Base-by-base conservation (phyloP, 2,329 filamentous ascomycete genomes). In the Penicillium sp. region DNA sequence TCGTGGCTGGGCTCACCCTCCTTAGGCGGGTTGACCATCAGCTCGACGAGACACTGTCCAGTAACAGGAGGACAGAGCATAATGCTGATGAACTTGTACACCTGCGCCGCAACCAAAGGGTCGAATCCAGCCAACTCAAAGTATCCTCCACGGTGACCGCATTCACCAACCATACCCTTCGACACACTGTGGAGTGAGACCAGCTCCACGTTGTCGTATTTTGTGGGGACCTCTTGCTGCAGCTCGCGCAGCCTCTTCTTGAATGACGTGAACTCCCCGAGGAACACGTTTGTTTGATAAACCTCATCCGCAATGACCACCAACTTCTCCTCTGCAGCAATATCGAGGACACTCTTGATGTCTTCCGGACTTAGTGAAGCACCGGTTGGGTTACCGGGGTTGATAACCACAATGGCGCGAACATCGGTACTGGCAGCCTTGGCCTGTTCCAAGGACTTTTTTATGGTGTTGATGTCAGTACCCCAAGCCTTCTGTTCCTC, bases 131-230 rank as follows among this genome's bases (percentile, higher is more conserved):
- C 87, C 61, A 99, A 88, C 84, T 99, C 95, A 75, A 98, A 98
- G 85, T 96, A 99, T 58, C 95, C 95, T 70, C 94, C 95, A 67
- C 95, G 91, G 83, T 99, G 95, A 56, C 95, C 95, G 77, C 95
- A 99, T 83, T 99, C 95, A 75, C 95, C 95, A 8, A 97, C 91
- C 93, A 99, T 98, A 72, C 95, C 95, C 86, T 99, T 99, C 76
- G 92, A 97, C 60, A 96, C 86, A 72, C 90, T 94, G 85, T 99
- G 94, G 68, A 99, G 84, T 56, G 92, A 97, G 53, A 90, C 94
- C 61, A 99, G 87, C 82, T 98, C 93, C 63, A 99, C 83, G 69
- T 86, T 78, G 79, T 96, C 91, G 81, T 92, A 98, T 76, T 88
- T 89, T 72, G 88, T 91, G 1, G 90, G 87, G 49, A 84, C 79